These are phyloP conservation scores for Entrophospora sp. DNA, from an alignment of 192 early-diverging fungal species.

Conservation along the genomic window DNA sequence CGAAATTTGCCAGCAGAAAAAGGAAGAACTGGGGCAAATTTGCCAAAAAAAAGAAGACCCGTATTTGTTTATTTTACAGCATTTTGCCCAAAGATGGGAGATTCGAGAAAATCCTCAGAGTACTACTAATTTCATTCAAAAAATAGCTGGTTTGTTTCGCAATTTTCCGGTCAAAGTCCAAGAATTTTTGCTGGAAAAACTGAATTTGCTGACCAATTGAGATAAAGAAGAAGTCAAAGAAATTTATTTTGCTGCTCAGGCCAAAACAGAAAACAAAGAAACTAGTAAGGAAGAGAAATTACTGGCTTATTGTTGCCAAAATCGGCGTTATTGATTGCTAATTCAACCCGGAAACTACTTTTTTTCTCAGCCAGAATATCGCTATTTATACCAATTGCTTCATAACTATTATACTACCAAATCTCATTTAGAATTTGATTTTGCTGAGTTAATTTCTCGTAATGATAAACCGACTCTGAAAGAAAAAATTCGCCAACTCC, in stretches of 20 bases:
- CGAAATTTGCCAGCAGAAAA: background rate
- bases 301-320: background rate
- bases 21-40: background rate
- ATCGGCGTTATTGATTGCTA: background rate
- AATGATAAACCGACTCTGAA: too few relatives aligned
- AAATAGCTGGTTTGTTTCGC: background rate
- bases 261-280: too few relatives aligned
- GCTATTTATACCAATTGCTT: too few relatives aligned
- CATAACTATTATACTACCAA: too few relatives aligned
- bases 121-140: background rate
- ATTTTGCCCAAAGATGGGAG: background rate
- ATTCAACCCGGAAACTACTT: background rate
- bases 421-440: too few relatives aligned
- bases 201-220: background rate
- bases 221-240: background rate
- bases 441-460: too few relatives aligned
- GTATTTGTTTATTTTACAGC: background rate
- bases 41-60: background rate
- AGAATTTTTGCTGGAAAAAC: background rate
- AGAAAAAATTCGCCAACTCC: too few relatives aligned
- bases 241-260: background rate
- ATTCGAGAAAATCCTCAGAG: background rate
- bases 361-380: background rate
- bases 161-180: background rate
- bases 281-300: background rate